Percentiles rank a stretch among this genome's conserved stretches.
These are phyloP conservation scores for Aleurites moluccanus DNA, from an alignment of 441 rosid species.

Conservation along the genomic window DNA sequence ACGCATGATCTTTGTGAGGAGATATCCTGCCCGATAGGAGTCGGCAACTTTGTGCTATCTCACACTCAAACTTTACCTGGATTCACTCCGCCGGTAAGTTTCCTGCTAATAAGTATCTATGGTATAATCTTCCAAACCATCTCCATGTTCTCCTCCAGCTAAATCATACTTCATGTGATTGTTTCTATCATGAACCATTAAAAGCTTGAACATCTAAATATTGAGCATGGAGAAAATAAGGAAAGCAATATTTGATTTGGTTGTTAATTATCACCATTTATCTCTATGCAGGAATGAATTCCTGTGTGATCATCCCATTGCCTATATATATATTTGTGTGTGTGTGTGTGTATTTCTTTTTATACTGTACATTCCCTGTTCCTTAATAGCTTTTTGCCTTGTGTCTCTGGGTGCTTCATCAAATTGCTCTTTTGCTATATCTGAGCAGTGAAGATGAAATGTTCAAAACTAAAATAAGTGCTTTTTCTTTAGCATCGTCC, in stretches of 20 bases:
- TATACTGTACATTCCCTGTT: neutral
- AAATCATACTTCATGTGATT: neutral
- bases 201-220: neutral
- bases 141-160: neutral
- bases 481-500: neutral
- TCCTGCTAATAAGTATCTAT: neutral
- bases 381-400: neutral
- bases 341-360: too few species aligned
- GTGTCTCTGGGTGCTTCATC: neutral
- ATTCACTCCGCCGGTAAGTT: conserved; percentile 53
- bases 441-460: neutral
- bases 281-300: neutral
- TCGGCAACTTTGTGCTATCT: conserved; percentile 49
- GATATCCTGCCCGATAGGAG: conserved; percentile 44
- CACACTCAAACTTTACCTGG: conserved; percentile 48
- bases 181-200: neutral
- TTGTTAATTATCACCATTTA: neutral
- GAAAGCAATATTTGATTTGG: neutral
- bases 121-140: neutral
- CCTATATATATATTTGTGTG: neutral
- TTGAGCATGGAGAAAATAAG: neutral
- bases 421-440: neutral
- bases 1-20: conserved; percentile 52
- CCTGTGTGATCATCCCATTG: neutral
- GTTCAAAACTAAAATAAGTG: neutral